Evolutionary conservation across 1,284 basidiomycete species (phyloP), one percentile per base, ranked within the genome.

Genomic region (Microbotryum violaceum): DNA sequence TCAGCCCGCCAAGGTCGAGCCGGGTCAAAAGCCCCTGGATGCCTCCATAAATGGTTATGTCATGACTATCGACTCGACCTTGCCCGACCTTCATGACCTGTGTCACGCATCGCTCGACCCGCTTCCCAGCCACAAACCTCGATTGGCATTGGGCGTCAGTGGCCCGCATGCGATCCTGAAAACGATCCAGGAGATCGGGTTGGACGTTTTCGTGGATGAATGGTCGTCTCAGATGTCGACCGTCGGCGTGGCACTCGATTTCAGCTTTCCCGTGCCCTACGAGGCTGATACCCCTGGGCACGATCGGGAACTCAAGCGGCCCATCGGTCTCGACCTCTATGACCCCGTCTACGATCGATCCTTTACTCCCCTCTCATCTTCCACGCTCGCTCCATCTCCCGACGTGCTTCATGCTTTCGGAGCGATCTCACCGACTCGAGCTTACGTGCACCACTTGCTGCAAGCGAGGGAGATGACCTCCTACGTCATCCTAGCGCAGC

Each of bases 391-490:
- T 78, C 66, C 75, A 73, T 21, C 33, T 37, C 44, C 66, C 12
- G 56, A 57, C n/a, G 51, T 37, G 4, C 53, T 58, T 27, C 53
- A 60, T 9, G n/a, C 58, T 6, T 58, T 62, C 47, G 60, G 58
- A 10, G 49, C 58, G 10, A 53, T 56, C 6, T 74, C 76, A 3
- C 77, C 81, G 70, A 84, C 82, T 4, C 82, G 85, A n/a, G 85
- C 86, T 3, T 90, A 90, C 68, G 57, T 88, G 37, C 87, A 91
- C 72, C 89, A 91, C 70, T 81, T 91, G 14, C 77, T 90, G 49
- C 84, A 86, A 57, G 89, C 88, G 9, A 88, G 91, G 75, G 88
- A 91, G 73, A 89, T 91, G 88, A 83, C 84, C 0, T 84, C 87
- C 1, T 86, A 89, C 68, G 73, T 86, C 5, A 74, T 89, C 42